These are phyloP conservation scores for Leptographium lundbergii DNA, from an alignment of 2,329 filamentous ascomycete species.

Conservation along the genomic window DNA sequence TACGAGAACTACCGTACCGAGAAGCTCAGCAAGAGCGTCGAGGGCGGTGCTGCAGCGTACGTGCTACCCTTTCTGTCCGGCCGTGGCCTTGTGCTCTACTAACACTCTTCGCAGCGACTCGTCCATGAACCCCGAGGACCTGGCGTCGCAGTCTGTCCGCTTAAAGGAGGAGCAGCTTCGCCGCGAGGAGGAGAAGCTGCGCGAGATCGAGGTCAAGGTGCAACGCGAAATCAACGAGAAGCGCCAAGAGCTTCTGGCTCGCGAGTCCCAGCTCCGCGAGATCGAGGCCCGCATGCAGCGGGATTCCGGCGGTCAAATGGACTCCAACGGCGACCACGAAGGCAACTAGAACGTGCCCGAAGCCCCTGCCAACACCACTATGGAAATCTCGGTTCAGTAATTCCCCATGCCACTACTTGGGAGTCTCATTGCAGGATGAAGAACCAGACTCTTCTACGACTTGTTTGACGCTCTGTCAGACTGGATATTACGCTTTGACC, in stretches of 20 bases:
- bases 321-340: conserved; percentile 44
- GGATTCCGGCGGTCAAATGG: conserved; percentile 38
- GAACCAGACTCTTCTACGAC: neutral
- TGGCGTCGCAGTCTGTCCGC: conserved; percentile 92
- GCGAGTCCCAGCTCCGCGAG: conserved; percentile 96
- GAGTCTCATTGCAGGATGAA: neutral
- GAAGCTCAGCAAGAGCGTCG: conserved; percentile 99
- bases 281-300: conserved; percentile 96
- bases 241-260: conserved; percentile 91
- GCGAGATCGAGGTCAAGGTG: conserved; percentile 98
- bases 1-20: conserved; percentile 99
- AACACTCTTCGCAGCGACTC: conserved; percentile 43
- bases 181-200: conserved; percentile 98
- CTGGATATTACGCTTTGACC: neutral
- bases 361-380: neutral
- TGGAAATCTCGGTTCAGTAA: conserved; percentile 8
- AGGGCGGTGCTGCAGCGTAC: conserved; percentile 77
- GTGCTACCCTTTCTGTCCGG: conserved; percentile 26
- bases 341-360: conserved; percentile 27
- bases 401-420: neutral
- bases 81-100: neutral
- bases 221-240: conserved; percentile 99
- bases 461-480: neutral
- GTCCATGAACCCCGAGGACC: conserved; percentile 95
- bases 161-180: conserved; percentile 99